Base-by-base conservation (phyloP, 768 basidiomycete genomes). In the Tricholoma sp. region DNA sequence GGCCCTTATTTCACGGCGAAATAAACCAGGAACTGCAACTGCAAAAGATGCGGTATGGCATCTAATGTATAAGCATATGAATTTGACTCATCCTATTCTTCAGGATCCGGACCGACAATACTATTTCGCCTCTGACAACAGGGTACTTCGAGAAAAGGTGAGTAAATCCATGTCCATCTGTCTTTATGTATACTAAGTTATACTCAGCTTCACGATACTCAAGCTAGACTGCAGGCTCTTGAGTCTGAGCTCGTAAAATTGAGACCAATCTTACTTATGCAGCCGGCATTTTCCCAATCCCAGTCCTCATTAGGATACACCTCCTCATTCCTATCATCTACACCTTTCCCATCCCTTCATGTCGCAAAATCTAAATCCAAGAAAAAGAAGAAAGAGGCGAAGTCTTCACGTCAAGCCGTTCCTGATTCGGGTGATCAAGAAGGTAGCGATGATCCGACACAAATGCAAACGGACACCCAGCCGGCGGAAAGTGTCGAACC, bases 181-280 rank as follows among this genome's bases (percentile, higher is more conserved):
- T 32, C 20, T 24, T 52, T 39, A 29, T 59, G 42, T 57, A 41
- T 1, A 17, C 61, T 6, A 56, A 6, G 57, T 24, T 56, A 24
- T 29, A 17, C 7, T 4, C 65, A 90, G 88, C 74, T 91, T 6
- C 67, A 75, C 44, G 84, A 87, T 54, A 74, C 81, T 0, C 81
- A 85, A 59, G 62, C 66, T 5, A 80, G 86, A 37, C 68, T 85
- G 10, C 68, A 76, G 24, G 59, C 73, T 1, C 76, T 91, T 0
- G 89, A 91, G 70, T 63, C 76, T 10, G 89, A 91, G 65, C 73
- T 91, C 7, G 68, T 73, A 2, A 81, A 82, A 58, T 76, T 91
- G 32, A 82, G 83, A 48, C 89, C 89, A 0, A 68, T 89, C 34
- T 75, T 91, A 45, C 71, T 89, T 12, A 82, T 89, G 78, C 82